A percentile compares a stretch with the other conserved stretches of the same genome.
These are phyloP conservation scores for Trichophyton equinum DNA, from an alignment of 2,329 filamentous ascomycete genomes.

Conservation along the genomic window DNA sequence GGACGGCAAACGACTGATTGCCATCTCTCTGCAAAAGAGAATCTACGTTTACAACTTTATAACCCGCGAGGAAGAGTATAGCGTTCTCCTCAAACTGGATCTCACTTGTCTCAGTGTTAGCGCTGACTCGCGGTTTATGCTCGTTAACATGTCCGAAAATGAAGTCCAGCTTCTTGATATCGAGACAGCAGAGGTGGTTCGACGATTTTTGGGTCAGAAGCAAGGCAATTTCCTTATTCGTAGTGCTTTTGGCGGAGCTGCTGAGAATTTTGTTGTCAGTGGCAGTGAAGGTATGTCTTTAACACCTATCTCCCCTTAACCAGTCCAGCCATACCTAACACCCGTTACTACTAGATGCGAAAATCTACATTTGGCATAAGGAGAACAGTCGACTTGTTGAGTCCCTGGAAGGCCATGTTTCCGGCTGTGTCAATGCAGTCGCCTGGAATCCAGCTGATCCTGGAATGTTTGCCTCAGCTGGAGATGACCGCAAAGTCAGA, in stretches of 20 bases:
- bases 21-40: conserved; percentile 56
- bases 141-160: conserved; percentile 69
- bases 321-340: not conserved
- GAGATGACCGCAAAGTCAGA: conserved; percentile 72
- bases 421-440: conserved; percentile 69
- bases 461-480: conserved; percentile 76
- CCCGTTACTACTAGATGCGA: conserved; percentile 41
- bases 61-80: conserved; percentile 63
- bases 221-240: conserved; percentile 71
- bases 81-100: conserved; percentile 55
- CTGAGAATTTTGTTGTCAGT: conserved; percentile 81
- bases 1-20: conserved; percentile 67
- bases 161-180: conserved; percentile 71
- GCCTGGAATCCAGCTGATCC: conserved; percentile 79
- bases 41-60: conserved; percentile 72
- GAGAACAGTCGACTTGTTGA: conserved; percentile 65
- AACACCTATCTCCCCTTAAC: not conserved
- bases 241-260: conserved; percentile 73
- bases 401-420: conserved; percentile 56
- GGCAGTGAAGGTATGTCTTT: conserved; percentile 66
- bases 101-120: conserved; percentile 73
- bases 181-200: conserved; percentile 55
- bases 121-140: conserved; percentile 63
- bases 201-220: conserved; percentile 61
- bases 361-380: conserved; percentile 84